These are phyloP conservation scores for Boeremia exigua DNA, from an alignment of 2,329 filamentous ascomycete genomes.

Conservation along the genomic window DNA sequence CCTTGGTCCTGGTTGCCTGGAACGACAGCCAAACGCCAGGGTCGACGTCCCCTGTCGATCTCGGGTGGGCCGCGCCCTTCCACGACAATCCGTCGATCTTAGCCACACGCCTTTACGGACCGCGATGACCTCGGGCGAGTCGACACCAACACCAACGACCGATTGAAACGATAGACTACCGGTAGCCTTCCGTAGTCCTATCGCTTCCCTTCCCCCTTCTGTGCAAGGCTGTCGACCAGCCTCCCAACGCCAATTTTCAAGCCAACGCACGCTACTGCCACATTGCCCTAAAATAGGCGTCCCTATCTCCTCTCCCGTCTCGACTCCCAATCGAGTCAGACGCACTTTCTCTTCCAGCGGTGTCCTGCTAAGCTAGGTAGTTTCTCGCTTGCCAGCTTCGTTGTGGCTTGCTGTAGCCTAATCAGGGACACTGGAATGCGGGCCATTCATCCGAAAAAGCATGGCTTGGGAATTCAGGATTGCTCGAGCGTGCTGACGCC, in stretches of 20 bases:
- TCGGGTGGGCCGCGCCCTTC: background rate
- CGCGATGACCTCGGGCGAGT: background rate
- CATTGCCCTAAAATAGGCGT: constrained; percentile 8
- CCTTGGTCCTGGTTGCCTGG: background rate
- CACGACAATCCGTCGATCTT: constrained; percentile 16
- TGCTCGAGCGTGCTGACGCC: background rate
- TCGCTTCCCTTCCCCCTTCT: constrained; percentile 8
- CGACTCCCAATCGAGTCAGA: background rate
- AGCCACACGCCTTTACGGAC: constrained; percentile 5
- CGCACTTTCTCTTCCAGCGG: background rate
- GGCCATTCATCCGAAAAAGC: constrained; percentile 6
- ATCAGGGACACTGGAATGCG: background rate
- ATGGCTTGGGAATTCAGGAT: background rate
- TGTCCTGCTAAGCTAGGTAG: background rate
- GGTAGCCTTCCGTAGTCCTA: background rate
- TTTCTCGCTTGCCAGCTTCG: background rate
- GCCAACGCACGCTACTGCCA: constrained; percentile 6
- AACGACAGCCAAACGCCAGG: constrained; percentile 2
- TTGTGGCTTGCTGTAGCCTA: background rate
- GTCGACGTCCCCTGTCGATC: constrained; percentile 7
- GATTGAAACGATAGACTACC: background rate
- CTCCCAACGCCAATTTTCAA: background rate
- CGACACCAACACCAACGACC: background rate
- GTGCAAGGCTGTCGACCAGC: constrained; percentile 11
- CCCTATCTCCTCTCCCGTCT: constrained; percentile 7